phyloP scores from a whole-genome alignment of 1,284 basidiomycete genomes.

The Fomitiporia mediterranea region DNA sequence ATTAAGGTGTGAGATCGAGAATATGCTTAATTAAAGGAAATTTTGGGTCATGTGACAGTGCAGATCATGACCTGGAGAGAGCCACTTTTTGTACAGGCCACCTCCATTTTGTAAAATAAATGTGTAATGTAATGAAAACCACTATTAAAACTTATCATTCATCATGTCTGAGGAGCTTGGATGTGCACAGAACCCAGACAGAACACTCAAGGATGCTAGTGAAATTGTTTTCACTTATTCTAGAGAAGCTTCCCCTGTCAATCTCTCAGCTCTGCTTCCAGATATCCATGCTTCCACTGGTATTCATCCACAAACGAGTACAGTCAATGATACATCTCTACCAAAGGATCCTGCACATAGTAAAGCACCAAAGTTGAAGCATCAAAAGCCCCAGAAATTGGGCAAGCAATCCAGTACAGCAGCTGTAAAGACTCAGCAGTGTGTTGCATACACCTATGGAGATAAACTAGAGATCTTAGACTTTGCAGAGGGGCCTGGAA shows the following conservation, averaged over 20 bases:
- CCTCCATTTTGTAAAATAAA: background rate
- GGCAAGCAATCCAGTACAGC: background rate
- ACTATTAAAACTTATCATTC: background rate
- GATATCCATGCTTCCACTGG: background rate
- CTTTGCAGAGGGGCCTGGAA: background rate
- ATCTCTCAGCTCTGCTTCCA: background rate
- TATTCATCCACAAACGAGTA: background rate
- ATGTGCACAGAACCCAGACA: conserved; percentile 10
- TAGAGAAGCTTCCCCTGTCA: background rate
- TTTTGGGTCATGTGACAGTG: background rate
- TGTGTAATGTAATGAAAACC: background rate
- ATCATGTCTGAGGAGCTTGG: conserved; percentile 5
- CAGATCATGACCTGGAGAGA: background rate
- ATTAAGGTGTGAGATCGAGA: background rate
- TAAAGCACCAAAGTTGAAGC: background rate
- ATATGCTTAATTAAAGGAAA: background rate
- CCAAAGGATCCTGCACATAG: background rate
- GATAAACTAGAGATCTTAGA: conserved; percentile 6
- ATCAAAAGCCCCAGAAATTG: background rate
- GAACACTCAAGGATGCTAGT: conserved; percentile 9
- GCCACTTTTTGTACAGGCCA: background rate
- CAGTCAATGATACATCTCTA: too few relatives aligned
- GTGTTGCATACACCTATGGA: background rate
- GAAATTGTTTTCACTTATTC: conserved; percentile 4
- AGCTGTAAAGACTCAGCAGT: background rate